Conservation (phyloP, 805 yeast species). For the Zygosaccharomyces lentus region DNA sequence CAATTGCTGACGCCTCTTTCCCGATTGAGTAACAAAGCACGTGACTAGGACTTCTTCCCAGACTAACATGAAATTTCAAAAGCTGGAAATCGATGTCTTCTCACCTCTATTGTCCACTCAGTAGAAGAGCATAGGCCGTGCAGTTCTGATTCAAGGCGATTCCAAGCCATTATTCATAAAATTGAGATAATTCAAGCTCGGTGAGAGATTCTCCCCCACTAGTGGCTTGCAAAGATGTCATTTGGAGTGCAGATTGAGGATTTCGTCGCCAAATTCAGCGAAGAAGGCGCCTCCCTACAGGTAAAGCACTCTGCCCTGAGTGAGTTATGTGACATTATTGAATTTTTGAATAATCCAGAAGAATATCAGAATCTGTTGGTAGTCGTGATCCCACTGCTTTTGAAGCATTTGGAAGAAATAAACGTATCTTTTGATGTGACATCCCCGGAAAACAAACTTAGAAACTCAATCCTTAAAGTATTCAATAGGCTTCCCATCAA, state of each 20-base stretch:
- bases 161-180: no score
- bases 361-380: conserved; percentile 77
- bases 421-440: conserved; percentile 67
- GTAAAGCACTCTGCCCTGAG: conserved; percentile 65
- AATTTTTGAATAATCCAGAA: conserved; percentile 71
- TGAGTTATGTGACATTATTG: conserved; percentile 83
- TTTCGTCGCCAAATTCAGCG: conserved; percentile 58
- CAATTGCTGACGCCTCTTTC: conserved; percentile 12
- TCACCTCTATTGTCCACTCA: background rate
- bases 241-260: conserved; percentile 54
- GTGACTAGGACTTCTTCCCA: conserved; percentile 14
- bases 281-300: conserved; percentile 52
- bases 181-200: background rate
- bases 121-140: background rate
- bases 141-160: background rate
- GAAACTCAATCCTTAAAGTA: conserved; percentile 73
- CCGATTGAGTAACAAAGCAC: conserved; percentile 22
- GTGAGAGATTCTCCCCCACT: background rate
- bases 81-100: conserved; percentile 7
- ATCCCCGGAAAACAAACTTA: conserved; percentile 70
- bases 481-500: conserved; percentile 78
- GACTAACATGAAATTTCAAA: conserved; percentile 13
- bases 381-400: conserved; percentile 64
- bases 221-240: conserved; percentile 30
- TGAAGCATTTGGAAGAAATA: conserved; percentile 56